Evolutionary conservation across 208 protist genomes (phyloP), one percentile per base, ranked within the genome.

Genomic region (Jaenimonas drosophilae): DNA sequence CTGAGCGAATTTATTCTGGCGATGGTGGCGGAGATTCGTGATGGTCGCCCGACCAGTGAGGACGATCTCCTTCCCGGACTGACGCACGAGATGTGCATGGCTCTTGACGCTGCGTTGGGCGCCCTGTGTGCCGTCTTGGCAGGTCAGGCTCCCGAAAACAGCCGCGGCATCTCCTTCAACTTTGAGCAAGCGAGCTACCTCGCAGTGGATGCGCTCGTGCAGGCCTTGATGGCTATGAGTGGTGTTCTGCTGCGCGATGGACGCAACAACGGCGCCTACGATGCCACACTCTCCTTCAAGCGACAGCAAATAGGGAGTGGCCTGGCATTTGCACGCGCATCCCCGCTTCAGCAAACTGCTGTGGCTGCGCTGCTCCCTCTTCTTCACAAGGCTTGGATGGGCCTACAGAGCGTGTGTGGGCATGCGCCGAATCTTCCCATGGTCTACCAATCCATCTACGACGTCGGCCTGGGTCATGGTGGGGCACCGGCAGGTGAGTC

Each of bases 331-430:
- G 42, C 40, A 11, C 65, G 21, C 28, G 54, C 67, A 25, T 64
- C 76, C 5, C 31, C 45, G 20, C 36, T 27, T 19, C 75, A 83
- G 53, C 70, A 80, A 57, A 45, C 65, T 36, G 80, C 66, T 0
- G 54, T 86, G 20, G 49, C 81, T 19, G 42, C 75, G 24, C 65
- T 78, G 42, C 65, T 88, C 29, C 76, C 76, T 24, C 67, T 74
- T 16, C 44, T 85, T 26, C 82, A 91, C 53, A 91, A 91, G 69
- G 63, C 54, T 16, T 91, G 77, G 75, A 74, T 80, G 64, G 57
- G 67, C 21, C 59, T 87, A 29, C 55, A 66, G 37, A 50, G 45
- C 33, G 24, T 84, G n/a, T 67, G 48, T 48, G 56, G 63, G 39
- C 65, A 62, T 45, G 36, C 52, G 12, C 33, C 54, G 6, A 91